Evolutionary conservation across 2,329 filamentous ascomycete species (phyloP), one percentile per base, ranked within the genome.

Genomic region (Penicillium olsonii): DNA sequence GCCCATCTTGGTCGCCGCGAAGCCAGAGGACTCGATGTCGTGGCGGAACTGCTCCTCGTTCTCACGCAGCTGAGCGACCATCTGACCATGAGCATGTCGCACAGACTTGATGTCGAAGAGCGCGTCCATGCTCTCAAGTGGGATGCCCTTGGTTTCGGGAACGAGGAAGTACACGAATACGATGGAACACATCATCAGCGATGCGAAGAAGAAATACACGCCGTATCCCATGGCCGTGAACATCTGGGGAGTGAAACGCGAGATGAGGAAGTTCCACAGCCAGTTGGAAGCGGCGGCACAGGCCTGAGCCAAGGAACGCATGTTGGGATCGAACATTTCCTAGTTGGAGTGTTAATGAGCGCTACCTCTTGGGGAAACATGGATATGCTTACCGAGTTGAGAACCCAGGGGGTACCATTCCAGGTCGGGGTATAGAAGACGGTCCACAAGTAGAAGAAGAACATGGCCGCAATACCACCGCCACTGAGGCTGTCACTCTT

Each of bases 351-450:
- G 51, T 65, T 42, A 60, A 53, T 11, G 2, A n/a, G n/a, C n/a
- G n/a, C n/a, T n/a, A 15, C 10, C 12, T 37, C 8, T 27, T 24
- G n/a, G 19, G 12, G n/a, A n/a, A 14, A n/a, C 24, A 18, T 41
- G 22, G 15, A 35, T 24, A 24, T 47, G 15, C 62, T 54, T 61
- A 68, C 65, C 19, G 79, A 80, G 74, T 88, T 89, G 64, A 88
- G 72, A 19, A 91, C 86, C 88, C 87, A 91, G 0, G 87, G 87
- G 0, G 85, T 88, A 2, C 85, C 85, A 63, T 88, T 88, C 85
- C 85, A 89, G 0, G 82, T 81, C 0, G 82, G 85, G 0, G 85
- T 88, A 72, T 90, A 91, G 69, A 86, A 87, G 1, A 80, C 81
- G 0, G 86, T 88, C 83, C 84, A 89, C 1, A 90, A 77, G 62